Evolutionary conservation across 1,284 basidiomycete genomes (phyloP).

Genomic region (Xerocomus cyaneibrunnescens): DNA sequence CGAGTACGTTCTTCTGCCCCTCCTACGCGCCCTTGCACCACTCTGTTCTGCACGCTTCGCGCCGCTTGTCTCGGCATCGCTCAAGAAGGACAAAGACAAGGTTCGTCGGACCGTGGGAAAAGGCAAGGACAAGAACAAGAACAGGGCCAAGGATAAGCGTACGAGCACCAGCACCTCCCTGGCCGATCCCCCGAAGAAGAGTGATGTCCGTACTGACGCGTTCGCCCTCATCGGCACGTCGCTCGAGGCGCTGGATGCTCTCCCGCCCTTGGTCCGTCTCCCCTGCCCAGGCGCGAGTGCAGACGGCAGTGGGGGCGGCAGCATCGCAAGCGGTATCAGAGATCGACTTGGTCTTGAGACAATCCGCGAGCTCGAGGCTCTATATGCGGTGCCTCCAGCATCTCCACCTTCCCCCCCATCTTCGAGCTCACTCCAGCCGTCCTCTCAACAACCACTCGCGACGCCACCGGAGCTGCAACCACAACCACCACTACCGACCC

Average conservation of each 20-base stretch:
- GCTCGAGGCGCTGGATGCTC: constrained; percentile 20
- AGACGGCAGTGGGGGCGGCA: not conserved
- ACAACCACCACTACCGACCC: not conserved
- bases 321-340: constrained; percentile 13
- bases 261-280: constrained; percentile 3
- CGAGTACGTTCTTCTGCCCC: constrained; percentile 23
- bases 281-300: too few species aligned
- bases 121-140: constrained; percentile 7
- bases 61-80: constrained; percentile 2
- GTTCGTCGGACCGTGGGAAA: not conserved
- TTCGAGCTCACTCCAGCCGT: not conserved
- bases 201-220: constrained; percentile 22
- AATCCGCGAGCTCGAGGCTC: constrained; percentile 26
- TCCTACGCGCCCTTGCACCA: constrained; percentile 22
- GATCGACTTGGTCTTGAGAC: constrained; percentile 28
- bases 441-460: constrained; percentile 1
- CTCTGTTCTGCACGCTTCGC: constrained; percentile 23
- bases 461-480: not conserved
- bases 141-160: constrained; percentile 6
- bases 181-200: not conserved
- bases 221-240: constrained; percentile 25
- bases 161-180: not conserved
- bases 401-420: not conserved
- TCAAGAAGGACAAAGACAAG: constrained; percentile 11
- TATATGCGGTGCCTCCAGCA: constrained; percentile 12